Percentiles rank a stretch among this genome's conserved stretches.
Conservation (phyloP, 2,329 filamentous ascomycete genomes). For the Xylaria sp. region DNA sequence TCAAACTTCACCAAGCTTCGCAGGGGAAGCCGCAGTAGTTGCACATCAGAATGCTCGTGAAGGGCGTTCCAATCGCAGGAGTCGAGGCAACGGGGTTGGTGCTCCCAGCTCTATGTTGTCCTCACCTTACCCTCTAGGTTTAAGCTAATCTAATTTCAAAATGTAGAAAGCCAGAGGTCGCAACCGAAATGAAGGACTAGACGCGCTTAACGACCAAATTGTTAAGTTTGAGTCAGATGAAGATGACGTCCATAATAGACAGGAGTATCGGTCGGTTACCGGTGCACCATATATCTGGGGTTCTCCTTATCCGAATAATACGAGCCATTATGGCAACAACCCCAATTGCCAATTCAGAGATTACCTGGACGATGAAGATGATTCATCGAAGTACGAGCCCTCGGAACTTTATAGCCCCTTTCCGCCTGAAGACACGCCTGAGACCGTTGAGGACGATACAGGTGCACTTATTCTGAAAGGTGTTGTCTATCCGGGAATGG, state of each 20-base stretch:
- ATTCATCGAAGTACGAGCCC: constrained; percentile 45
- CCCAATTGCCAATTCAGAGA: constrained; percentile 30
- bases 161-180: constrained; percentile 17
- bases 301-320: constrained; percentile 19
- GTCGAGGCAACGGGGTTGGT: constrained; percentile 43
- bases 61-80: constrained; percentile 36
- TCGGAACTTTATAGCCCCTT: constrained; percentile 48
- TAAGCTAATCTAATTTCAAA: constrained; percentile 5
- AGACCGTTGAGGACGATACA: constrained; percentile 45
- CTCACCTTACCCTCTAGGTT: not conserved
- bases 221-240: constrained; percentile 44
- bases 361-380: constrained; percentile 39
- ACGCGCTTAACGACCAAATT: constrained; percentile 23
- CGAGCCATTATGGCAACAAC: constrained; percentile 16
- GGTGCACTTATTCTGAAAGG: constrained; percentile 68
- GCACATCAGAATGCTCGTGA: constrained; percentile 34
- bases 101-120: not conserved
- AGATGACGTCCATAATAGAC: constrained; percentile 28
- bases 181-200: constrained; percentile 3
- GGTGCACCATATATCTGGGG: constrained; percentile 27
- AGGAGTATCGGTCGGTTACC: constrained; percentile 19
- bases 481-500: constrained; percentile 80
- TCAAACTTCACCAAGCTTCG: constrained; percentile 39
- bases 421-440: constrained; percentile 46
- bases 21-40: constrained; percentile 45